phyloP scores from a whole-genome alignment of 2,329 filamentous ascomycete genomes.

The Cryphonectria radicalis region DNA sequence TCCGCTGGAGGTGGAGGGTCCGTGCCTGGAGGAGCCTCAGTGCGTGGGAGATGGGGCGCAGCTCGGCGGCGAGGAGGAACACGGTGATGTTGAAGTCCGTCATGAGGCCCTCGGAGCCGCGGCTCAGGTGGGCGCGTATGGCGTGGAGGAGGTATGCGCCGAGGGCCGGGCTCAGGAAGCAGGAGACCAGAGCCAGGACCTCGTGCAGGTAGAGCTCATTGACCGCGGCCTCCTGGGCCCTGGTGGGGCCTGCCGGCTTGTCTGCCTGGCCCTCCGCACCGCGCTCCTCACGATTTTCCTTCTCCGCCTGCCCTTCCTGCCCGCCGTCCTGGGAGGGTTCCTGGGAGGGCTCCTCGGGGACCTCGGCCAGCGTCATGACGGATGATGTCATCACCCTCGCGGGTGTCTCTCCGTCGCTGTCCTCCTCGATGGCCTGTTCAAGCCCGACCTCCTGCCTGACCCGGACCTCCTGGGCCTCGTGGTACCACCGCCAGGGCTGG shows the following conservation, averaged over 20 bases:
- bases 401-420: constrained; percentile 32
- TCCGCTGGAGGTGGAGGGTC: constrained; percentile 79
- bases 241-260: constrained; percentile 25
- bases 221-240: constrained; percentile 46
- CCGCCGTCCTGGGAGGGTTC: constrained; percentile 25
- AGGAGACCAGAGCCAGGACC: constrained; percentile 72
- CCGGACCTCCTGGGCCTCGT: constrained; percentile 68
- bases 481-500: constrained; percentile 86
- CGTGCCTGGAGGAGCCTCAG: constrained; percentile 79
- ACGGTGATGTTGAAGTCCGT: constrained; percentile 93
- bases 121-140: constrained; percentile 78
- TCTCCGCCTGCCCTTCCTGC: constrained; percentile 22
- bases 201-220: constrained; percentile 77
- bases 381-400: constrained; percentile 34
- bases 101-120: constrained; percentile 83
- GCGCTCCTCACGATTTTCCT: constrained; percentile 34
- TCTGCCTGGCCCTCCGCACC: background rate
- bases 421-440: constrained; percentile 50
- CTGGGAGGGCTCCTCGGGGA: constrained; percentile 38
- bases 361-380: constrained; percentile 44
- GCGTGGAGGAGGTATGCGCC: constrained; percentile 85
- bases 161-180: constrained; percentile 76
- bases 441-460: constrained; percentile 51
- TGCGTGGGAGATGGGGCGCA: constrained; percentile 80
- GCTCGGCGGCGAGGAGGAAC: constrained; percentile 84